Evolutionary conservation across 208 protist genomes (phyloP), one percentile per base, ranked within the genome.

Genomic region (Leishmania martiniquensis): DNA sequence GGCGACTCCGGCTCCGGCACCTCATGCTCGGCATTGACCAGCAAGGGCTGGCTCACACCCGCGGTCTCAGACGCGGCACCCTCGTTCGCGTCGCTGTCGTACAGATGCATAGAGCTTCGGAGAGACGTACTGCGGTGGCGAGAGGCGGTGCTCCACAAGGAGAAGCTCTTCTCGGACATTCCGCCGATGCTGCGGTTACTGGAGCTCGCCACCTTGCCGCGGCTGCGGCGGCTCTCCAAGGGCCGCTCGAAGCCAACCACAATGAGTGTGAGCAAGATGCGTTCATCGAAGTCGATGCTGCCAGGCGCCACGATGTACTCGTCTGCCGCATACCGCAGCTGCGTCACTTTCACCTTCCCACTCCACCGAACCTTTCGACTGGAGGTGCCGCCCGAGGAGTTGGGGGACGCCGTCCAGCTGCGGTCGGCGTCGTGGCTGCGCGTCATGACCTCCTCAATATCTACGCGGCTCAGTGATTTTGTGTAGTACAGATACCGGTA

Each of bases 401-500:
- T 76, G 29, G 66, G 55, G 3, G 65, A 82, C 12, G 42, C 71
- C n/a, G 32, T 52, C 7, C 29, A 45, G 29, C 52, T 72, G 72
- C 73, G 70, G 15, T 82, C 78, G 4, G 25, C 72, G 22, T 82
- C 78, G 6, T 74, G 65, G 37, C 78, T 62, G 15, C 78, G 71
- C 22, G 55, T 68, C 72, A 82, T 82, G 20, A 82, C 84, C 57
- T 69, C 75, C 65, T 83, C 77, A 39, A 83, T 76, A 51, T 82
- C 81, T 9, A 37, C 54, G 12, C 65, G 49, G 59, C 77, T 83
- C 32, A 90, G 45, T 17, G 81, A 66, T 29, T 76, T 81, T 75
- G 83, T 83, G 80, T 87, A 90, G 77, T 90, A 90, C 34, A 90
- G 72, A 71, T 90, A 87, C 29, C 86, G 83, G 59, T 82, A 83